phyloP scores from a whole-genome alignment of 2,329 filamentous ascomycete genomes.

The Thielaviopsis populi region DNA sequence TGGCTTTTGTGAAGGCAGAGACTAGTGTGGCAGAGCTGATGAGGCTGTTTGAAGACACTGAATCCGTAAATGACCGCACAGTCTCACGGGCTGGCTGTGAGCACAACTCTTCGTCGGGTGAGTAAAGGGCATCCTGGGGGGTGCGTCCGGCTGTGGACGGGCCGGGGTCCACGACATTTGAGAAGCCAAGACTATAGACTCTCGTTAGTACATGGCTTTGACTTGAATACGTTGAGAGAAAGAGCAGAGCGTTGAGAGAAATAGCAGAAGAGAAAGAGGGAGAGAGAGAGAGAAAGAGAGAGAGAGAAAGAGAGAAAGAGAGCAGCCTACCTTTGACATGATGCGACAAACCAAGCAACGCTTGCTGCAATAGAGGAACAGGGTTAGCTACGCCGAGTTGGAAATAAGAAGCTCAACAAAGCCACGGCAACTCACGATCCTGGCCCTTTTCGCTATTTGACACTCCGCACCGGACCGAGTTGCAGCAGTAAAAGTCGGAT shows the following conservation, averaged over 20 bases:
- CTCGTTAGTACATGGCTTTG: neutral
- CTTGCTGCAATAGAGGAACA: constrained; percentile 13
- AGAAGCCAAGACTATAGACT: constrained; percentile 11
- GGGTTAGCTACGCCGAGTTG: neutral
- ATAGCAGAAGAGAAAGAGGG: too few species aligned
- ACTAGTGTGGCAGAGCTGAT: neutral
- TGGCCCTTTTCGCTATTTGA: constrained; percentile 12
- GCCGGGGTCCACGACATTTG: constrained; percentile 13
- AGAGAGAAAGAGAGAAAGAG: too few species aligned
- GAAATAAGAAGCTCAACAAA: neutral
- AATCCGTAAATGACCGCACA: neutral
- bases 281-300: too few species aligned
- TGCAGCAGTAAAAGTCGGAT: constrained; percentile 17
- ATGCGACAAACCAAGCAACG: constrained; percentile 13
- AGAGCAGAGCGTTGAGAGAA: too few species aligned
- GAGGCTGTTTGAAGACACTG: neutral
- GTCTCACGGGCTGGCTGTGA: neutral
- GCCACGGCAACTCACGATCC: constrained; percentile 14
- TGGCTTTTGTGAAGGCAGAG: neutral
- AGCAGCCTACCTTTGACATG: constrained; percentile 15
- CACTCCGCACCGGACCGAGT: constrained; percentile 17
- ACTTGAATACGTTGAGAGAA: neutral
- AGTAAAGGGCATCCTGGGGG: constrained; percentile 12
- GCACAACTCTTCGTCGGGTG: constrained; percentile 6
- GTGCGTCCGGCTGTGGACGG: constrained; percentile 4